Evolutionary conservation across 331 rosid genomes (phyloP), one percentile per base, ranked within the genome.

Genomic region (Acacia concinna): DNA sequence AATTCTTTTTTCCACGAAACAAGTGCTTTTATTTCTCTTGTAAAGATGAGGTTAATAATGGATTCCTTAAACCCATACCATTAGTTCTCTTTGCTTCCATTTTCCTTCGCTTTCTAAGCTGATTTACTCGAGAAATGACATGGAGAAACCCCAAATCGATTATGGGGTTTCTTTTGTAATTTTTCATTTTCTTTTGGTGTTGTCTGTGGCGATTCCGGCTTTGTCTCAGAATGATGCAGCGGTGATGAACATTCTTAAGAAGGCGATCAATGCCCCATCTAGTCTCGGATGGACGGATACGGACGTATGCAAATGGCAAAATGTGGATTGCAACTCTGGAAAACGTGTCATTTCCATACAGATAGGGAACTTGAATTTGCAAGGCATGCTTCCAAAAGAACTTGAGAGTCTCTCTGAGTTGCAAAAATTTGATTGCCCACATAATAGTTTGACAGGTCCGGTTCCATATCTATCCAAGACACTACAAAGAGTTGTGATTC

Each of bases 401-500:
- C 87, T 94, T 5, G 28, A 6, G 12, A 75, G 64, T 25, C 79
- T 94, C 4, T 9, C 95, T 0, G 60, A 70, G 1, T 78, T 94
- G 65, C 31, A 41, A 37, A 84, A 28, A 0, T 85, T 94, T 1
- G 96, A 94, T 76, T 89, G 92, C 0, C 89, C 82, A 37, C 0
- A 8, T 2, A 95, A 95, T 65, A 54, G 21, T 15, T 85, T 95
- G 23, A 78, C 77, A 0, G 99, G 96, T 9, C 10, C 84, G 43
- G 84, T 95, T 40, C 99, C 98, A 1, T 90, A 77, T 68, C 85
- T 95, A 0, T 63, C 96, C 0, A 89, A 88, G 38, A 63, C 90
- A 0, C 27, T 94, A 1, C 86, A 59, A 14, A 73, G 4, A 13
- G 35, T 94, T 9, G 1, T 84, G 1, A 93, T 89, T 8, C 90